Percentiles rank a stretch among this genome's conserved stretches.
phyloP scores from a whole-genome alignment of 208 protist species.

The Novymonas esmeraldas region DNA sequence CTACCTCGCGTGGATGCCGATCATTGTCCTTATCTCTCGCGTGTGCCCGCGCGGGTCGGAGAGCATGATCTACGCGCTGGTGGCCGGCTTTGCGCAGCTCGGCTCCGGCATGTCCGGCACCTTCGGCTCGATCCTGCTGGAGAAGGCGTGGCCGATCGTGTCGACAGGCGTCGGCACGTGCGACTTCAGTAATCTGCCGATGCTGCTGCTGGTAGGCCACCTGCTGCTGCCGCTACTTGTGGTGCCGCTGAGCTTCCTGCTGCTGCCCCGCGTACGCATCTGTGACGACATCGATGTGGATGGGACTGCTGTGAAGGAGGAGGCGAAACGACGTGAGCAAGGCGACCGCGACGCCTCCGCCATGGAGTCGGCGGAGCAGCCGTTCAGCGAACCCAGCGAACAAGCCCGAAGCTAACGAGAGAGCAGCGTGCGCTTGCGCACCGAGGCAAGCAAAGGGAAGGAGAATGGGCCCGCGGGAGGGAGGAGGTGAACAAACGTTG shows the following conservation, averaged over 20 bases:
- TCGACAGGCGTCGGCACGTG: slow-evolving; percentile 34
- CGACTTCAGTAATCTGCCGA: slow-evolving; percentile 56
- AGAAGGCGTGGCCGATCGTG: slow-evolving; percentile 44
- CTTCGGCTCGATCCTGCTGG: slow-evolving; percentile 57
- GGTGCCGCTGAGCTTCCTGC: slow-evolving; percentile 63
- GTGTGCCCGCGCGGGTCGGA: slow-evolving; percentile 74
- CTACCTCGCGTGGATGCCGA: slow-evolving; percentile 69
- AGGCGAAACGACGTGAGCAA: too few relatives aligned
- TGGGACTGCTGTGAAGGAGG: too few relatives aligned
- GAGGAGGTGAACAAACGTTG: too few relatives aligned
- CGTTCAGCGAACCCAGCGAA: too few relatives aligned
- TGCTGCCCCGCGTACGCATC: slow-evolving; percentile 63
- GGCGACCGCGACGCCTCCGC: too few relatives aligned
- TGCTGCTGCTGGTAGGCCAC: slow-evolving; percentile 55
- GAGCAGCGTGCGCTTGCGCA: too few relatives aligned
- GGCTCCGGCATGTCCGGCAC: slow-evolving; percentile 40
- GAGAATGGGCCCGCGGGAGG: too few relatives aligned
- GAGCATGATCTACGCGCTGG: slow-evolving; percentile 68
- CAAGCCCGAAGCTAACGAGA: too few relatives aligned
- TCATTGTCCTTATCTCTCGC: slow-evolving; percentile 68
- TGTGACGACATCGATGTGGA: slow-evolving; percentile 58
- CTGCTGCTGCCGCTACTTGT: slow-evolving; percentile 38
- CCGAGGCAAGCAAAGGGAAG: too few relatives aligned
- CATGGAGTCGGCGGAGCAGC: too few relatives aligned
- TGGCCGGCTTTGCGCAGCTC: slow-evolving; percentile 71